Evolutionary conservation across 2,329 filamentous ascomycete species (phyloP), one percentile per base, ranked within the genome.

Genomic region (Exophiala xenobiotica): DNA sequence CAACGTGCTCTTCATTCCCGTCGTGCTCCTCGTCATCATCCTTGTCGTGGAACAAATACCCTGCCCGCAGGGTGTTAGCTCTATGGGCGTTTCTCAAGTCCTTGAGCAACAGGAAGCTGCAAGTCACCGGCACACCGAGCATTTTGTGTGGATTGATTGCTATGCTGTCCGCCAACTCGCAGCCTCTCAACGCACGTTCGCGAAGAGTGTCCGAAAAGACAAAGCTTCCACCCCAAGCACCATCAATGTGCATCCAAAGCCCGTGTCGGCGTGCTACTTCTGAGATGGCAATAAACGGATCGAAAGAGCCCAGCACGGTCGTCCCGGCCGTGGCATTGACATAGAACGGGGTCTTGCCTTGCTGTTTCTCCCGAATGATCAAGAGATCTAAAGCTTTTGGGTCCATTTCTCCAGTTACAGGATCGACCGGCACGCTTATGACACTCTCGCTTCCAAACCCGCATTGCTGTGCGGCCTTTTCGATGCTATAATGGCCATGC

Each of bases 101-200:
- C 1, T 80, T 79, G 0, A 82, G 85, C 9, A 99, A 78, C 3
- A 99, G 79, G 73, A 95, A 96, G 0, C 87, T 91, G 72, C 91
- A 97, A 0, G 91, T 96, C 33, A 95, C 74, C 0, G 93, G 92
- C 2, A 90, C 88, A 52, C 89, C 89, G 66, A 97, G 80, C 93
- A 97, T 97, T 74, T 97, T 97, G 74, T 99, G 93, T 51, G 93
- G 91, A 69, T 95, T 97, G 48, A 96, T 81, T 1, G 90, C 89
- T 31, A 97, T 75, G 11, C 84, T 89, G 69, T 96, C 80, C 7
- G 91, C 93, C 33, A 86, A 77, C 38, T 90, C 78, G 2, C 80
- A 75, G 11, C 92, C 92, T 1, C 74, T 68, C 7, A 97, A 73
- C 65, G 90, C 88, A 47, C 72, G 62, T 39, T 73, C 74, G 37